Conservation (phyloP, 2,329 filamentous ascomycete species). For the Cladosporium sphaerospermum region DNA sequence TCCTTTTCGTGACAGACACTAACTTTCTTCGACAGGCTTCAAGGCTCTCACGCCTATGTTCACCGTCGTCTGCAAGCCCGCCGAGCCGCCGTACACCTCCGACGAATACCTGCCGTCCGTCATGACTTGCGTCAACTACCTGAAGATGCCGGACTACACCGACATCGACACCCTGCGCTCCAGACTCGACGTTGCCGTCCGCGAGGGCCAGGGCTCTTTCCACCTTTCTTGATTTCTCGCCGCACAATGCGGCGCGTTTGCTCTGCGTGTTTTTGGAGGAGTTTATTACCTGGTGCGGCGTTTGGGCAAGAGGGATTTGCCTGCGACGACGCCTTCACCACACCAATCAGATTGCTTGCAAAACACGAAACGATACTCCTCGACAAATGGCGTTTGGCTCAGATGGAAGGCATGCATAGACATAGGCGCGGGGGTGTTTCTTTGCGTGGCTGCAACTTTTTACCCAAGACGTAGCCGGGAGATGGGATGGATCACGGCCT, state of each 20-base stretch:
- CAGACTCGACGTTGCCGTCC: conserved; percentile 78
- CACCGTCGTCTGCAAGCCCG: conserved; percentile 98
- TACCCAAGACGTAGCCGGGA: no score
- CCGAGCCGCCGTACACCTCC: conserved; percentile 83
- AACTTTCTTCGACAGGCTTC: conserved; percentile 59
- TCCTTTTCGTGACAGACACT: conserved; percentile 11
- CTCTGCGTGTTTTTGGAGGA: neutral
- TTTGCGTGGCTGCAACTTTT: no score
- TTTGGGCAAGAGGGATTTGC: neutral
- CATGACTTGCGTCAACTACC: conserved; percentile 99
- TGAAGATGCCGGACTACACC: conserved; percentile 94
- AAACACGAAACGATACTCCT: no score
- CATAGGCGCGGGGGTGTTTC: no score
- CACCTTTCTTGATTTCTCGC: conserved; percentile 52
- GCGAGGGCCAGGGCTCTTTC: conserved; percentile 95
- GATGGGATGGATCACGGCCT: neutral
- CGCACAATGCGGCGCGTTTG: neutral
- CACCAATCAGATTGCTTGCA: no score
- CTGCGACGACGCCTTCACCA: no score
- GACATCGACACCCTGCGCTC: conserved; percentile 67
- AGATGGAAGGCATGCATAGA: no score
- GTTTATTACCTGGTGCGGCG: neutral
- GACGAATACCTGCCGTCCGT: conserved; percentile 99
- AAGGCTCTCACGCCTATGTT: conserved; percentile 97
- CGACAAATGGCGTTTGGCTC: no score